phyloP scores from a whole-genome alignment of 805 yeast genomes.

The Blastobotrys muscicola region DNA sequence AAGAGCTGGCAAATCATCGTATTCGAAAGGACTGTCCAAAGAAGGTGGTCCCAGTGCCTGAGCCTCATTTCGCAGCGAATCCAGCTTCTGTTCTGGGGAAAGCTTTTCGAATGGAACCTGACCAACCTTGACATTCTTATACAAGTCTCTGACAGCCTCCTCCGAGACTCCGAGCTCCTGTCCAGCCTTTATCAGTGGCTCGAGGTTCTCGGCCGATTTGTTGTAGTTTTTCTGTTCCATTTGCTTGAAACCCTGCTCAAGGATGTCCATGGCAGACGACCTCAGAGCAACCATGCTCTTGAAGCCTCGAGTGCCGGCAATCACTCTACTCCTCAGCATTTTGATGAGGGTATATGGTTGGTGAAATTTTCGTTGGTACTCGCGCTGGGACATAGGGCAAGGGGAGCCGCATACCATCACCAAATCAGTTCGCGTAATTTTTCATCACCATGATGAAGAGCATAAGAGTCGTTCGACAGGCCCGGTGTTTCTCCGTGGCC shows the following conservation, averaged over 20 bases:
- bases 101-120: slow-evolving; percentile 12
- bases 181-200: slow-evolving; percentile 23
- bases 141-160: slow-evolving; percentile 18
- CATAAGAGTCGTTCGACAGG: too few species aligned
- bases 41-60: slow-evolving; percentile 19
- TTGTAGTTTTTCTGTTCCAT: slow-evolving; percentile 21
- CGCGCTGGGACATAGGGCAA: too few species aligned
- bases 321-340: too few species aligned
- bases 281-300: slow-evolving; percentile 1
- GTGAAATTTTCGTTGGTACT: too few species aligned
- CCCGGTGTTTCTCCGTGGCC: too few species aligned
- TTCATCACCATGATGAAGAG: too few species aligned
- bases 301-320: too few species aligned
- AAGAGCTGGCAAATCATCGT: slow-evolving; percentile 55
- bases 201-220: slow-evolving; percentile 21
- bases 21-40: slow-evolving; percentile 32
- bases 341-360: too few species aligned
- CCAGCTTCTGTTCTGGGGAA: slow-evolving; percentile 9
- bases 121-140: slow-evolving; percentile 18
- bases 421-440: too few species aligned
- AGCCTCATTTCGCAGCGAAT: slow-evolving; percentile 16
- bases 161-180: slow-evolving; percentile 23
- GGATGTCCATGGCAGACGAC: slow-evolving; percentile 14
- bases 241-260: slow-evolving; percentile 24
- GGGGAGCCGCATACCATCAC: too few species aligned